Evolutionary conservation across 345 rosid genomes (phyloP), one percentile per base, ranked within the genome.

Genomic region (Aethionema arabicum): DNA sequence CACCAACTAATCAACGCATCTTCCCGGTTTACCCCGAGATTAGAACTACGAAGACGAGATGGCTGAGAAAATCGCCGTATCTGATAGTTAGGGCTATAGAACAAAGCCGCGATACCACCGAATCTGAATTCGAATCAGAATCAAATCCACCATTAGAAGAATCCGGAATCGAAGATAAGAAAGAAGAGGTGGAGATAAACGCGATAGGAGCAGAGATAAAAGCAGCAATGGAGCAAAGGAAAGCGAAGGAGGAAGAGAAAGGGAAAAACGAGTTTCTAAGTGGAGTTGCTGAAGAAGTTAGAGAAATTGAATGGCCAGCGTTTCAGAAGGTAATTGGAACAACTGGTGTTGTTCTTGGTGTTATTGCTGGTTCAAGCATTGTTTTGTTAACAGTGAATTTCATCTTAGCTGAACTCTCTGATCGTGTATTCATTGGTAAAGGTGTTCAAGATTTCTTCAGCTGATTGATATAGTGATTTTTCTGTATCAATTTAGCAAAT

Each of bases 231-330:
- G 68, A 79, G 85, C 75, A 81, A 76, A 85, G 87, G 60, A 85
- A 83, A 73, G 61, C 76, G 0, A 71, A 27, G 51, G 71, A 45
- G 58, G 77, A 65, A 49, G 77, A 61, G 52, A 63, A 64, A 70
- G 87, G 66, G 16, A 82, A 61, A 49, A 66, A 66, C 0, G 74
- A 77, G 59, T 64, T 87, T 5, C 35, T 58, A 68, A 77, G 85
- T 60, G 96, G 99, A 15, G 99, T 93, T 5, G 87, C 66, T 42
- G 97, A 83, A 73, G 98, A 93, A 83, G 76, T 87, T 9, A 71
- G 63, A 63, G 88, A 89, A 82, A 93, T 89, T 9, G 99, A 93
- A 71, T 89, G 99, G 99, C 99, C 95, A 2, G 80, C 79, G 46
- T 87, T 93, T 69, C 91, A 84, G 38, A 87, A 84, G 73, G 96